These are phyloP conservation scores for Solanum aculeatissimum DNA, from an alignment of 305 asterid genomes.

Conservation along the genomic window DNA sequence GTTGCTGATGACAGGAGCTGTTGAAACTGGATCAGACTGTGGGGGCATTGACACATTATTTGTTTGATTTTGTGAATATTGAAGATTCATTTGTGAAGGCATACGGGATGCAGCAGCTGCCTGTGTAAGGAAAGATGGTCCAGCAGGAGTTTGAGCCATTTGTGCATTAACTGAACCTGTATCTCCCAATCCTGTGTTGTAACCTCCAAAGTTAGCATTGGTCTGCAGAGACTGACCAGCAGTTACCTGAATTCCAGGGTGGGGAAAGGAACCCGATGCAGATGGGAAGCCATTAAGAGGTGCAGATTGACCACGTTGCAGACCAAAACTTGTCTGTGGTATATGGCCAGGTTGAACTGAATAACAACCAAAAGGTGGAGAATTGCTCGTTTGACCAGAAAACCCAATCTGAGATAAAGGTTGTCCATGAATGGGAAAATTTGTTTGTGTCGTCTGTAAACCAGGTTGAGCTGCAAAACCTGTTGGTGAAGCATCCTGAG, in stretches of 20 bases:
- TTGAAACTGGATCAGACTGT: constrained; percentile 18
- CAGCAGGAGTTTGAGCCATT: constrained; percentile 7
- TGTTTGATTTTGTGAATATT: constrained; percentile 23
- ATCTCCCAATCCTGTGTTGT: constrained; percentile 19
- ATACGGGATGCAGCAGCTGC: constrained; percentile 6
- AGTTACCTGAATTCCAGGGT: neutral
- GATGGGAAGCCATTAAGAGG: constrained; percentile 11
- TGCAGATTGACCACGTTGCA: constrained; percentile 27
- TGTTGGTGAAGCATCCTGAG: constrained; percentile 27
- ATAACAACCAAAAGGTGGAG: constrained; percentile 1
- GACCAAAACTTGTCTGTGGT: constrained; percentile 34
- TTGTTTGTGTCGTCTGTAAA: neutral
- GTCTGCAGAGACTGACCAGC: constrained; percentile 13
- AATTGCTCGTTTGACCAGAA: neutral
- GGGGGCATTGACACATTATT: constrained; percentile 2
- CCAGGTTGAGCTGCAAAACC: constrained; percentile 29
- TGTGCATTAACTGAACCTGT: constrained; percentile 19
- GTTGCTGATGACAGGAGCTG: constrained; percentile 29
- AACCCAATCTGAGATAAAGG: neutral
- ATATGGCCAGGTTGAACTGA: constrained; percentile 37
- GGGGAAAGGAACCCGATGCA: constrained; percentile 6
- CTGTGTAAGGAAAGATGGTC: constrained; percentile 14
- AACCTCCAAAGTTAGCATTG: constrained; percentile 31
- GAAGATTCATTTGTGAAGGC: constrained; percentile 29
- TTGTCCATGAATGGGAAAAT: neutral